Base-by-base conservation (phyloP, 139 green algal species). In the Diplosphaera chodatii region DNA sequence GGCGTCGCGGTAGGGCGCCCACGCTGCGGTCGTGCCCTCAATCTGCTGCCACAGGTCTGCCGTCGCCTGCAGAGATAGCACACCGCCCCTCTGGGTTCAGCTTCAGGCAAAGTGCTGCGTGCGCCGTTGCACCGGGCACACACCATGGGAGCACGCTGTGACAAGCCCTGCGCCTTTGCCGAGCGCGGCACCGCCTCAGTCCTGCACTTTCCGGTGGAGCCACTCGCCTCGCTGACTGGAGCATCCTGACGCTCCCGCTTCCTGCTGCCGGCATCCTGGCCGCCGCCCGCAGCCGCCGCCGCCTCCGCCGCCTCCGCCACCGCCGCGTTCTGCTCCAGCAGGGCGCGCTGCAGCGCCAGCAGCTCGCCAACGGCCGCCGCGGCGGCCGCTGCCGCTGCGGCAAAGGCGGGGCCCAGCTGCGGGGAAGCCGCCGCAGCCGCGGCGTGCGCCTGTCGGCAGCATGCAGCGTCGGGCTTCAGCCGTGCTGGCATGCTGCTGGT, bases 311-410 rank as follows among this genome's bases (percentile, higher is more conserved):
- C 64, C 28, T 68, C 70, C 10, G n/a, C 32, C n/a, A 88, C 67
- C 21, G 69, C 78, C 0, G 80, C 64, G 68, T 84, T 79, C 20
- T 82, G 81, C 13, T 29, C 77, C 29, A 80, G 56, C 28, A 93
- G 77, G 6, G 78, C 75, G 10, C 48, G 40, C 15, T 89, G 80
- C 74, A 92, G 67, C 4, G 72, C 62, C 56, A 89, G 72, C 30
- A 93, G 68, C 0, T 77, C 31, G 21, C 59, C 40, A 22, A 91
- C 59, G 0, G 78, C 77, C 2, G 65, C 62, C 3, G 41, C 40
- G 0, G 82, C 82, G 10, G 66, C 71, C 1, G 56, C 55, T 15
- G 66, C n/a, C 13, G 84, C 33, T 0, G 32, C 65, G 2, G 28
- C n/a, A 40, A 70, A 78, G 22, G 70, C 66, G 1, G 34, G 27